Percentiles rank a stretch among this genome's conserved stretches.
Evolutionary conservation across 2,329 filamentous ascomycete species (phyloP).

Genomic region (Colletotrichum sp.): DNA sequence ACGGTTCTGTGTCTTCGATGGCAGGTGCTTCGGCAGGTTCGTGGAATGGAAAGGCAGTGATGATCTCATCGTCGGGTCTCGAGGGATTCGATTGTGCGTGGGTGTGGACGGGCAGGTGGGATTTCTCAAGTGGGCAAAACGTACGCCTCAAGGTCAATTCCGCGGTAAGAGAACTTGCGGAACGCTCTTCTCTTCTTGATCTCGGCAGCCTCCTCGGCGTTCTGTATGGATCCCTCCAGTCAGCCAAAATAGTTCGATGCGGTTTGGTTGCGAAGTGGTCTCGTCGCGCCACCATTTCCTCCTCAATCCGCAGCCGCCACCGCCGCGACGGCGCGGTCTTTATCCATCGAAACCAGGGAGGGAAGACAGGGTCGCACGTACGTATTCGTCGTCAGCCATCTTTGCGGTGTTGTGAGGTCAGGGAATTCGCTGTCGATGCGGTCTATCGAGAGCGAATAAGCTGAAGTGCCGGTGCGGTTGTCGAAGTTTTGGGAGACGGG

Average conservation of each 20-base stretch:
- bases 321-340: background rate
- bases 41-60: background rate
- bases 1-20: constrained; percentile 8
- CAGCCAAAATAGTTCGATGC: constrained; percentile 31
- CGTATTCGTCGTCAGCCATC: constrained; percentile 91
- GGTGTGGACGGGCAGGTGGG: constrained; percentile 29
- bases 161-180: constrained; percentile 99
- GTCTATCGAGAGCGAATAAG: constrained; percentile 47
- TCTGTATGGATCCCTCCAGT: constrained; percentile 55
- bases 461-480: constrained; percentile 23
- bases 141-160: constrained; percentile 99
- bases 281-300: background rate
- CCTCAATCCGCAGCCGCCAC: background rate
- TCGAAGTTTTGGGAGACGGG: constrained; percentile 16
- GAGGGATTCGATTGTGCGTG: background rate
- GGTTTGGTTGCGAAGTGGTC: background rate
- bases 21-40: background rate
- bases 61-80: background rate
- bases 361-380: constrained; percentile 55
- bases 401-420: constrained; percentile 50
- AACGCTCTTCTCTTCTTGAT: constrained; percentile 99
- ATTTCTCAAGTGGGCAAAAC: constrained; percentile 44
- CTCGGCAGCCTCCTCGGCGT: constrained; percentile 98
- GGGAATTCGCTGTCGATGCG: constrained; percentile 49
- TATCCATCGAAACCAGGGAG: constrained; percentile 7